Conservation (phyloP, 108 stramenopile genomes). For the Hondaea fermentalgiana region DNA sequence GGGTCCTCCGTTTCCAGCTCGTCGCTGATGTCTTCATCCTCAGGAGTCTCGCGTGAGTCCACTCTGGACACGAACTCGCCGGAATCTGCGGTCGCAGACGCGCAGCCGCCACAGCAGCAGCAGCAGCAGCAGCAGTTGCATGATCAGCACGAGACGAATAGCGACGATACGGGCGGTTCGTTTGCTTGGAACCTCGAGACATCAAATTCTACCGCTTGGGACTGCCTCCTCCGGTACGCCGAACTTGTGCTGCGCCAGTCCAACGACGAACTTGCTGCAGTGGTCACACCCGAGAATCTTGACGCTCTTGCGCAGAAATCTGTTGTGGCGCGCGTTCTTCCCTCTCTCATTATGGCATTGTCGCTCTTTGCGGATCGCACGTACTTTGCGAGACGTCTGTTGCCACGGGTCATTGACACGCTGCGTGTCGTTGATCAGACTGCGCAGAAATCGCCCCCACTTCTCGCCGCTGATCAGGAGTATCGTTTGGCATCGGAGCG, state of each 20-base stretch:
- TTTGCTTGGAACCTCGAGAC: not conserved
- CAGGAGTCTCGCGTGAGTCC: no score
- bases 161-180: not conserved
- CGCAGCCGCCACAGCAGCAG: no score
- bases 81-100: no score
- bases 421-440: constrained; percentile 21
- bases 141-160: not conserved
- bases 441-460: not conserved
- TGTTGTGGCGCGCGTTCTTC: constrained; percentile 23
- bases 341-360: constrained; percentile 26
- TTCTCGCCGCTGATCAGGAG: constrained; percentile 15
- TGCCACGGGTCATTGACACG: constrained; percentile 20
- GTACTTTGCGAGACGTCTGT: constrained; percentile 24
- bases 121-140: no score
- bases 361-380: constrained; percentile 27
- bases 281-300: not conserved
- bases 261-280: constrained; percentile 25
- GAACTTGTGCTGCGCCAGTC: constrained; percentile 34
- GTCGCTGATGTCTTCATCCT: no score
- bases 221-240: constrained; percentile 27
- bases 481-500: constrained; percentile 17
- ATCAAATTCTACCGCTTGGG: constrained; percentile 29
- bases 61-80: no score
- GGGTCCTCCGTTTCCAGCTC: no score
- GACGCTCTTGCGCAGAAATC: constrained; percentile 26